Evolutionary conservation across 2,329 filamentous ascomycete species (phyloP), one percentile per base, ranked within the genome.

Genomic region (Colletotrichum horii): DNA sequence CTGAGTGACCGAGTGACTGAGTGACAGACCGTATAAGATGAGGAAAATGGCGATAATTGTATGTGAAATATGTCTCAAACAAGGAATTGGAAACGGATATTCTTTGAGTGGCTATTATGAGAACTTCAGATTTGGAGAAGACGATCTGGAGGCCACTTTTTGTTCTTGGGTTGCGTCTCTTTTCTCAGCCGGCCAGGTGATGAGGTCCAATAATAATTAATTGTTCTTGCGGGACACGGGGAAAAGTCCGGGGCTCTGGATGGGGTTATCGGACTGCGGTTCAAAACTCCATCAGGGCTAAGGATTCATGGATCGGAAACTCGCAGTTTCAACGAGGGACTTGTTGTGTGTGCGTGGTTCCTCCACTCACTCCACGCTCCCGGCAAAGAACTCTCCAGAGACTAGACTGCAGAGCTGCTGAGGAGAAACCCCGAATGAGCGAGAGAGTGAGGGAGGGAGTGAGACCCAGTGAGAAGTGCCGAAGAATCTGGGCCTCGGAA

Each of bases 331-430:
- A 8, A 48, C 16, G 32, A 38, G 55, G 61, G 68, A 28, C 55
- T 52, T 22, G 43, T 22, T 52, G 43, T 52, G 43, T 52, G n/a
- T 22, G 43, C 19, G 43, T 14, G 43, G 43, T 22, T 52, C 43
- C 43, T 52, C 43, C 43, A 52, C 43, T 52, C 43, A 52, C 43
- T 22, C n/a, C 43, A 52, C 43, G 43, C 43, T 61, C 48, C 72
- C 74, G 74, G 74, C 74, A 76, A 76, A 76, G 70, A 43, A 76
- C 74, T 76, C 74, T 76, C 74, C 74, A 48, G 26, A 66, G 15
- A 52, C 32, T 14, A 43, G 3, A 19, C 43, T 26, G 22, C 7
- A 26, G 4, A 28, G 26, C 16, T 43, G 16, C 36, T 43, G 38
- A 52, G 43, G 43, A 52, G 43, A 52, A 22, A 14, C 6, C 43